Evolutionary conservation across 2,329 filamentous ascomycete genomes (phyloP), one percentile per base, ranked within the genome.

Genomic region (Fulvia fulva): DNA sequence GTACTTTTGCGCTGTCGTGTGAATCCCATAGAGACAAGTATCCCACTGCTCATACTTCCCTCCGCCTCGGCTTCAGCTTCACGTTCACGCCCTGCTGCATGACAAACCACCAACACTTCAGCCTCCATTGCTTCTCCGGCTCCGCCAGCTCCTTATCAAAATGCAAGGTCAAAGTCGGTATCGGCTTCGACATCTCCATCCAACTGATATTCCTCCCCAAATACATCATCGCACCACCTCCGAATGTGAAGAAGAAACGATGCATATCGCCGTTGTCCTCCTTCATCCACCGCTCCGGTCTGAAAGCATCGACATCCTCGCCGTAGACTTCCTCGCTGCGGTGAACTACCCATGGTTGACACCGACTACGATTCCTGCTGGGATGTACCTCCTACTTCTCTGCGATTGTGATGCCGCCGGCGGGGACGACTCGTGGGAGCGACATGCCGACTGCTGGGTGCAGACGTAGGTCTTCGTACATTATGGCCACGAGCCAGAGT

Each of bases 171-270:
- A 71, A 32, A 53, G 63, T 47, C 6, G 68, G 68, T 19, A 71
- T 41, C 4, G 69, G 28, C 56, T 69, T 70, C 12, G 43, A 50
- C 47, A 71, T 67, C 59, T 70, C 67, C 16, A 67, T 50, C 32
- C 62, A 45, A 3, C 56, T 57, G 30, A 71, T 67, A 19, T 70
- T 63, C 47, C 58, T 58, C 1, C 73, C 73, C 11, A 70, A 69
- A 55, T 72, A 75, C 1, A 63, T 67, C n/a, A 71, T 59, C 1
- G 67, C 65, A 2, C 73, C 73, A 3, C 61, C 65, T 7, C 73
- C 73, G 51, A 75, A 75, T 5, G 45, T 21, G 14, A 63, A 51
- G 19, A 57, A 52, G 22, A 49, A 50, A 14, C 53, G 23, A 26
- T 63, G 59, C 61, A 63, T 63, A 8, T 25, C 19, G 8, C n/a